Evolutionary conservation across 2,329 filamentous ascomycete genomes (phyloP).

Genomic region (Aschersonia sp.): DNA sequence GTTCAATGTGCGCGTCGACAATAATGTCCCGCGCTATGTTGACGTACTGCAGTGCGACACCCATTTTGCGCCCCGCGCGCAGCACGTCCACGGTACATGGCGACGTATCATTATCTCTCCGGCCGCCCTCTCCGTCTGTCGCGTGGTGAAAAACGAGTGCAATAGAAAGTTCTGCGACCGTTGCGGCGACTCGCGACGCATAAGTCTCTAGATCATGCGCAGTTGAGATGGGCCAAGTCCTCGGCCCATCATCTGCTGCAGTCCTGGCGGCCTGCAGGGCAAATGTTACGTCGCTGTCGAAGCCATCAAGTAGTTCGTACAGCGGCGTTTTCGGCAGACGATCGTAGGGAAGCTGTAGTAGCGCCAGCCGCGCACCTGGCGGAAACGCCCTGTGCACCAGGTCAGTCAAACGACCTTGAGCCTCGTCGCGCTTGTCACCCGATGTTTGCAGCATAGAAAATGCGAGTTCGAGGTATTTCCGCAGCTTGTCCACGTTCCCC

Average conservation of each 20-base stretch:
- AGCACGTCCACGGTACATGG: conserved; percentile 26
- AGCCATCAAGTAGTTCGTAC: conserved; percentile 50
- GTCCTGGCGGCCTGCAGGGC: not conserved
- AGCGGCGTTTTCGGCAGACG: conserved; percentile 30
- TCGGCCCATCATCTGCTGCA: not conserved
- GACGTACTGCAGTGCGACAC: conserved; percentile 60
- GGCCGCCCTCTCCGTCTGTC: not conserved
- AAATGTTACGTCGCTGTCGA: conserved; percentile 54
- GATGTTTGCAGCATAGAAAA: not conserved
- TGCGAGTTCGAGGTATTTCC: not conserved
- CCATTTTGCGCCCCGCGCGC: conserved; percentile 48
- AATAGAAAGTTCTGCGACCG: conserved; percentile 49
- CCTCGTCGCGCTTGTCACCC: not conserved
- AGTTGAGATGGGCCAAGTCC: conserved; percentile 37
- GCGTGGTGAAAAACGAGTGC: not conserved
- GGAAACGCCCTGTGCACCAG: conserved; percentile 50
- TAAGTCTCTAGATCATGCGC: conserved; percentile 48
- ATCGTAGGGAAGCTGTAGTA: not conserved
- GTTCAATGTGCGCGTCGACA: conserved; percentile 47
- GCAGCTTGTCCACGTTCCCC: not conserved
- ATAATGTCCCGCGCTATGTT: conserved; percentile 65
- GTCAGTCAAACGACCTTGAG: conserved; percentile 31
- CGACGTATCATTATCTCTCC: conserved; percentile 22
- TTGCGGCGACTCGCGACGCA: conserved; percentile 54
- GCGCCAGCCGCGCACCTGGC: conserved; percentile 7